phyloP scores from a whole-genome alignment of 2,329 filamentous ascomycete species.

The Claviceps quebecensis region DNA sequence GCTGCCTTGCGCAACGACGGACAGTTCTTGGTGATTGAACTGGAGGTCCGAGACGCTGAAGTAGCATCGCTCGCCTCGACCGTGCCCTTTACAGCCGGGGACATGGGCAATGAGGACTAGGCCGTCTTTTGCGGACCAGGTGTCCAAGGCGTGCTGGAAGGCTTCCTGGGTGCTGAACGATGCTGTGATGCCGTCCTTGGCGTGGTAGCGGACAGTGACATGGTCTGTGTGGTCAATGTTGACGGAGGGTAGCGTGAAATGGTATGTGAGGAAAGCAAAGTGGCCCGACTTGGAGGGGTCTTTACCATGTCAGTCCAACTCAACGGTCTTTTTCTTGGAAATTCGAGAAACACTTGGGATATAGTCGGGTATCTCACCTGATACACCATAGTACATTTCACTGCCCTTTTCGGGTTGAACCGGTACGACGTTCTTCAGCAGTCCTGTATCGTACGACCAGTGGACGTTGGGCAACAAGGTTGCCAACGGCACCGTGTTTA shows the following conservation, averaged over 20 bases:
- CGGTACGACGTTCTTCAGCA: slow-evolving; percentile 12
- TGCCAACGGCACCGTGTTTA: neutral
- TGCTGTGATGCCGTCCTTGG: slow-evolving; percentile 2
- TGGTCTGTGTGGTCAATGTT: slow-evolving; percentile 17
- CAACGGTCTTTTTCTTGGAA: too few relatives aligned
- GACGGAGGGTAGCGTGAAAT: slow-evolving; percentile 15
- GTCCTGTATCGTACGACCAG: slow-evolving; percentile 13
- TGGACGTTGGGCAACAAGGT: slow-evolving; percentile 9
- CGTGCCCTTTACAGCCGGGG: slow-evolving; percentile 14
- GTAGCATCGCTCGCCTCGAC: slow-evolving; percentile 16
- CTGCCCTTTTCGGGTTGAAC: slow-evolving; percentile 10
- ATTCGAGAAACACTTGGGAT: too few relatives aligned
- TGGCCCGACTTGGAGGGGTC: slow-evolving; percentile 12
- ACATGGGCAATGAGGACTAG: slow-evolving; percentile 15
- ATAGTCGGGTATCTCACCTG: slow-evolving; percentile 3
- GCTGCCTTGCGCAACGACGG: slow-evolving; percentile 10
- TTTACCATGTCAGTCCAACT: neutral
- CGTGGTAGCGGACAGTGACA: slow-evolving; percentile 7
- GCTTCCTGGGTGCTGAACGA: slow-evolving; percentile 11
- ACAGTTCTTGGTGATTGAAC: slow-evolving; percentile 6
- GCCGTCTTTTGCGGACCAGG: slow-evolving; percentile 10
- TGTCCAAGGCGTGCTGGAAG: slow-evolving; percentile 10
- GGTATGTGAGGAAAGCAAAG: slow-evolving; percentile 15
- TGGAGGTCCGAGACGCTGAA: slow-evolving; percentile 13
- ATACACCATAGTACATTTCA: slow-evolving; percentile 13